A percentile compares a stretch with the other conserved stretches of the same genome.
phyloP scores from a whole-genome alignment of 225 moss, liverwort and hornwort genomes.

The Climacium dendroides region DNA sequence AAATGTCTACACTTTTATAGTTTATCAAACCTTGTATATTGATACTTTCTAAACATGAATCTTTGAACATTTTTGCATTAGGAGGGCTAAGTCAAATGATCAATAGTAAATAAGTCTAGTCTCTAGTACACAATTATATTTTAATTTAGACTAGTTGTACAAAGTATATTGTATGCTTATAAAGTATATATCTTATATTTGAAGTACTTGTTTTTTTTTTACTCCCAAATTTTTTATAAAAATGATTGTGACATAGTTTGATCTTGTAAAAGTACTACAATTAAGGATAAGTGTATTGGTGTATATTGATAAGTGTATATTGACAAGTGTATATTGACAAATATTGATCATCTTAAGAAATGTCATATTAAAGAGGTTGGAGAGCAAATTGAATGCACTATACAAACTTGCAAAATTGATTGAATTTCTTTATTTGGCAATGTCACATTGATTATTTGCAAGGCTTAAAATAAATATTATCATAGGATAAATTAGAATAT shows the following conservation, averaged over 20 bases:
- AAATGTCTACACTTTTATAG: not conserved
- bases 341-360: not conserved
- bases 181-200: not conserved
- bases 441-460: not conserved
- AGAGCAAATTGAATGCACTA: not conserved
- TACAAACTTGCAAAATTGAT: not conserved
- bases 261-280: not conserved
- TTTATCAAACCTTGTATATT: not conserved
- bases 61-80: not conserved
- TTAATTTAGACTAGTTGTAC: not conserved
- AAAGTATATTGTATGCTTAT: not conserved
- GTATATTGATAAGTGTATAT: too few relatives aligned
- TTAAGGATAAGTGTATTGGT: too few relatives aligned
- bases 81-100: not conserved
- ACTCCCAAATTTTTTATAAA: too few relatives aligned
- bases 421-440: not conserved
- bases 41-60: not conserved
- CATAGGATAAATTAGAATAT: not conserved
- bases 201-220: too few relatives aligned
- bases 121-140: rapidly evolving
- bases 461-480: not conserved
- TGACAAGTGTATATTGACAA: too few relatives aligned
- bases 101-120: not conserved
- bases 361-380: not conserved
- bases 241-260: not conserved